Evolutionary conservation across 805 yeast genomes (phyloP).

Genomic region (Hermanozyma aechmeae): DNA sequence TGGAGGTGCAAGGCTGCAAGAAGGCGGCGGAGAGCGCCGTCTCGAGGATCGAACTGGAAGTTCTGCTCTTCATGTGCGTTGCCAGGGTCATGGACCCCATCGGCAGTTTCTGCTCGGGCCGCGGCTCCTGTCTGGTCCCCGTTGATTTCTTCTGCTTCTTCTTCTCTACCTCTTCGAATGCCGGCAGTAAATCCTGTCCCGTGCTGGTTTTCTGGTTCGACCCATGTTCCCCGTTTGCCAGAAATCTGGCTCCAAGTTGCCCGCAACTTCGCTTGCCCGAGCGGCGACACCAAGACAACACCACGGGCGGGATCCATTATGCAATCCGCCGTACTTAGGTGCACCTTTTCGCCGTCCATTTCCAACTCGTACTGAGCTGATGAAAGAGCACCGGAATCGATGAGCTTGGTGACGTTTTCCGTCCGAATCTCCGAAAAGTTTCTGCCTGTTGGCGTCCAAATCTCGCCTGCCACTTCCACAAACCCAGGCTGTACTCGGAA

Average conservation of each 20-base stretch:
- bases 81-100: too few species aligned
- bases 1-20: conserved; percentile 1
- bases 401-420: too few species aligned
- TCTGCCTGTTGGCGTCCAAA: too few species aligned
- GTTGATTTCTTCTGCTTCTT: too few species aligned
- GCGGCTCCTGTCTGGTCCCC: background rate
- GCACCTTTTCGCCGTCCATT: conserved; percentile 2
- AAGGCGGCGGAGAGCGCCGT: conserved; percentile 1
- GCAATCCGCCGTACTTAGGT: conserved; percentile 7
- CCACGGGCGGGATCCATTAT: conserved; percentile 2
- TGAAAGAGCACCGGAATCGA: conserved; percentile 1
- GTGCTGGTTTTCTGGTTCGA: background rate
- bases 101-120: too few species aligned
- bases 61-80: background rate
- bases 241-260: conserved; percentile 1
- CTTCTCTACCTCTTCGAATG: too few species aligned
- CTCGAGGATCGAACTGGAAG: conserved; percentile 1
- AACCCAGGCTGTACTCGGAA: too few species aligned
- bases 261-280: conserved; percentile 4
- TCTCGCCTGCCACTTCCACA: too few species aligned
- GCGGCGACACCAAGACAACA: too few species aligned
- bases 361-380: conserved; percentile 4
- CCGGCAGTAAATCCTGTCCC: too few species aligned
- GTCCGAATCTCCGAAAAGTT: too few species aligned
- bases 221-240: background rate